These are phyloP conservation scores for Cladosporium cucumerinum DNA, from an alignment of 2,329 filamentous ascomycete species.

Conservation along the genomic window DNA sequence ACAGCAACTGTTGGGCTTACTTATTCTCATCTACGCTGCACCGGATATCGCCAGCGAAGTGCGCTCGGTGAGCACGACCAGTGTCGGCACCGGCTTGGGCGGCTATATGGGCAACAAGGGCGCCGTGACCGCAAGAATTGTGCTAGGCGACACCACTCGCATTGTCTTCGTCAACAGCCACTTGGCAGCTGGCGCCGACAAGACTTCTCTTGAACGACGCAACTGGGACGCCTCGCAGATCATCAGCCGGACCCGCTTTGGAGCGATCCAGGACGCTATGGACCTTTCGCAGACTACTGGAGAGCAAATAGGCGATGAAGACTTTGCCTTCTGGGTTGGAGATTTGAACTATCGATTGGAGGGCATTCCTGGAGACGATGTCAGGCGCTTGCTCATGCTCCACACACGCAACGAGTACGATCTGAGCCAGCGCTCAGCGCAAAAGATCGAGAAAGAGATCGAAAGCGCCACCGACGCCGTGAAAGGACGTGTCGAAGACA, in stretches of 20 bases:
- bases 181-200: slow-evolving; percentile 80
- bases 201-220: slow-evolving; percentile 71
- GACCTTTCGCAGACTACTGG: slow-evolving; percentile 56
- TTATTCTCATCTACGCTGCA: slow-evolving; percentile 82
- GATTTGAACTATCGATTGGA: slow-evolving; percentile 94
- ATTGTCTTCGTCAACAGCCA: slow-evolving; percentile 91
- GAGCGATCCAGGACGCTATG: slow-evolving; percentile 64
- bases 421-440: slow-evolving; percentile 38
- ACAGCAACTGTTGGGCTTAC: slow-evolving; percentile 81
- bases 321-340: slow-evolving; percentile 94
- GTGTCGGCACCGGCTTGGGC: slow-evolving; percentile 82
- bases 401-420: slow-evolving; percentile 79
- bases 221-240: slow-evolving; percentile 90
- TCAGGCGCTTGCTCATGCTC: slow-evolving; percentile 75
- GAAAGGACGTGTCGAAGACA: slow-evolving; percentile 20
- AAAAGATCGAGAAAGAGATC: slow-evolving; percentile 38
- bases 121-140: slow-evolving; percentile 73
- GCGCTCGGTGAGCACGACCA: slow-evolving; percentile 75
- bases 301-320: slow-evolving; percentile 79
- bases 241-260: slow-evolving; percentile 70
- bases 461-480: slow-evolving; percentile 26
- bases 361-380: slow-evolving; percentile 83
- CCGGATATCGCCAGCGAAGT: slow-evolving; percentile 70
- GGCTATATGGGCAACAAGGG: slow-evolving; percentile 98
- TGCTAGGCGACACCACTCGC: slow-evolving; percentile 85